Base-by-base conservation (phyloP, 208 protist species). In the Wallacemonas collosoma region DNA sequence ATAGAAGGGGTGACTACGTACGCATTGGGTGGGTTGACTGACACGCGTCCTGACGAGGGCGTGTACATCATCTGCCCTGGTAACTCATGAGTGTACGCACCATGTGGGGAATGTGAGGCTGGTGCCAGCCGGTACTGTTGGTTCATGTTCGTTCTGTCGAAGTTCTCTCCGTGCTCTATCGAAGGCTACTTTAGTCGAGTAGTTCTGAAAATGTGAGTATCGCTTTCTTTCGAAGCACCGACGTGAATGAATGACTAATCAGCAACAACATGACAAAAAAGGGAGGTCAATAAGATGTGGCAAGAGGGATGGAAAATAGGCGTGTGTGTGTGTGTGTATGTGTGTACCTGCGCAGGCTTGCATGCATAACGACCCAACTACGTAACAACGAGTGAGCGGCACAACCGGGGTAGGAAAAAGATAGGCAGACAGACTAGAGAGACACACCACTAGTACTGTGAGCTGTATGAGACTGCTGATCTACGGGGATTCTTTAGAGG, bases 41-140 rank as follows among this genome's bases (percentile, higher is more conserved):
- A n/a, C 4, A n/a, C 40, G 17, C 60, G 60, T 8, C 41, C 60
- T 11, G 60, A 47, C 15, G 60, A 26, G 5, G 50, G 7, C 4
- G 60, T 36, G 60, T 65, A 65, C 60, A 65, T 51, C 14, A 65
- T 48, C 60, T 65, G 60, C 43, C 60, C 60, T 39, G 60, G 60
- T 36, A 53, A 41, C 17, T 65, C 60, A 26, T 51, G 40, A 4
- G 60, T 3, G 60, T 65, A 65, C 60, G 50, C 40, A 35, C 3
- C 26, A 4, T 26, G 60, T n/a, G 11, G 57, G 8, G 38, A 38
- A 7, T 39, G 57, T 39, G 57, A 38, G n/a, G 39, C 36, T 63
- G 53, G 35, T 8, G 56, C 8, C 8, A 65, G 5, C 41, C 36
- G 41, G 43, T 51, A 50, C 17, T 65, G 60, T 3, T 50, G 60